Evolutionary conservation across 805 yeast genomes (phyloP), one percentile per base, ranked within the genome.

Genomic region (Helenozyma baotianmanensis): DNA sequence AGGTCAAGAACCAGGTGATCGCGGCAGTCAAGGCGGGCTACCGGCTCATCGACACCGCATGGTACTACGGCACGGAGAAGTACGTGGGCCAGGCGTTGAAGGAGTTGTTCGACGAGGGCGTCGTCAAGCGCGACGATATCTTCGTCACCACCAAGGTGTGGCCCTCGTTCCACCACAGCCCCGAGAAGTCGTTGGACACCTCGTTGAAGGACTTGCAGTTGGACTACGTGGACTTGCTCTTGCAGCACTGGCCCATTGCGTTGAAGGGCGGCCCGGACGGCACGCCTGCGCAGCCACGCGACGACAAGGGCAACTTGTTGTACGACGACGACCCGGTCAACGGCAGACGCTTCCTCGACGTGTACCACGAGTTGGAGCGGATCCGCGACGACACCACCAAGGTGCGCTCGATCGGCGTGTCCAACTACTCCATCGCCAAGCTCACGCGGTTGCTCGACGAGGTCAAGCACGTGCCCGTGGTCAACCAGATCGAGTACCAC

Each of bases 11-110:
- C 13, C 74, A 89, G 18, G 84, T 80, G 27, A 51, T 60, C 26
- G 48, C 68, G 18, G 92, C 94, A 5, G 51, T 80, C 36, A 60
- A 79, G 44, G 64, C 74, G 0, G 90, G 90, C 19, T 82, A 82
- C 62, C 71, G 76, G 44, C 94, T 84, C 56, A 79, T 85, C 43
- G 94, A 84, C 57, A 76, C 86, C 14, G 92, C 94, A 21, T 75
- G 78, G 24, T 68, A 70, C 30, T 84, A 83, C 59, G 73, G 73
- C 2, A 80, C 80, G 51, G 95, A 85, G 55, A 64, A 56, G 12
- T 78, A 72, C 42, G 80, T 81, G 10, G 88, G 94, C 21, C 64
- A 68, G 32, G 92, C 80, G 4, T 72, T 81, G 33, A 37, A 37
- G 23, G 37, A 28, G 13, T 33, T 17, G 8, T 17, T 17, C 8